Evolutionary conservation across 106 monocot genomes (phyloP).

Genomic region (Dendrobium huoshanense): DNA sequence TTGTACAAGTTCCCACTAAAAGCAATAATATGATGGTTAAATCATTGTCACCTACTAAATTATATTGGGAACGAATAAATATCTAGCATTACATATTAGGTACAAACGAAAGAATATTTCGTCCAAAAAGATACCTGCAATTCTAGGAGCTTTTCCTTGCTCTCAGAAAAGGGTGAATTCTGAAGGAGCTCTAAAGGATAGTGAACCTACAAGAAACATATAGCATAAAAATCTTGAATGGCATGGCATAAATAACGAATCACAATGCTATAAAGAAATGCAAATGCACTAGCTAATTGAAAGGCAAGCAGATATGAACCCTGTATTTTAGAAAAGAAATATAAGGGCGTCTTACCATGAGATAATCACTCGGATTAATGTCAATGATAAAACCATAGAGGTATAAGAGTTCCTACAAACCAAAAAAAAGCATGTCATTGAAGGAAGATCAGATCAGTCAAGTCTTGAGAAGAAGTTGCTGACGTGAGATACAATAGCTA

Average conservation of each 20-base stretch:
- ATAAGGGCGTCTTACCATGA: constrained; percentile 58
- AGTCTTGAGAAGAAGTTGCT: not conserved
- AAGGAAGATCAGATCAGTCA: not conserved
- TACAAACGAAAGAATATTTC: not conserved
- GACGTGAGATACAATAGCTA: not conserved
- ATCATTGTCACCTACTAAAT: not conserved
- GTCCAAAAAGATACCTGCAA: constrained; percentile 46
- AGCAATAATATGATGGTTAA: not conserved
- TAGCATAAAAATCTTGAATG: not conserved
- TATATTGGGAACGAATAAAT: not conserved
- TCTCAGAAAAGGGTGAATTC: constrained; percentile 43
- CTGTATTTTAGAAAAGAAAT: not conserved
- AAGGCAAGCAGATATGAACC: not conserved
- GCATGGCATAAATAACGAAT: not conserved
- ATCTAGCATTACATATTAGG: not conserved
- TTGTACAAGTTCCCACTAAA: not conserved
- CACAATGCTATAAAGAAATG: not conserved
- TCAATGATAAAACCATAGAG: constrained; percentile 88
- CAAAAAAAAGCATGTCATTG: constrained; percentile 1
- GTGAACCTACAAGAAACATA: constrained; percentile 40
- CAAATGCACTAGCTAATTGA: not conserved
- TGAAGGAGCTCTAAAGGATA: constrained; percentile 84
- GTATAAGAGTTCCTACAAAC: constrained; percentile 77
- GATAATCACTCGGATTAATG: constrained; percentile 81
- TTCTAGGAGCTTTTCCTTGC: constrained; percentile 56